Base-by-base conservation (phyloP, 371 early-diverging fungal genomes). In the Fennellomyces sp. region DNA sequence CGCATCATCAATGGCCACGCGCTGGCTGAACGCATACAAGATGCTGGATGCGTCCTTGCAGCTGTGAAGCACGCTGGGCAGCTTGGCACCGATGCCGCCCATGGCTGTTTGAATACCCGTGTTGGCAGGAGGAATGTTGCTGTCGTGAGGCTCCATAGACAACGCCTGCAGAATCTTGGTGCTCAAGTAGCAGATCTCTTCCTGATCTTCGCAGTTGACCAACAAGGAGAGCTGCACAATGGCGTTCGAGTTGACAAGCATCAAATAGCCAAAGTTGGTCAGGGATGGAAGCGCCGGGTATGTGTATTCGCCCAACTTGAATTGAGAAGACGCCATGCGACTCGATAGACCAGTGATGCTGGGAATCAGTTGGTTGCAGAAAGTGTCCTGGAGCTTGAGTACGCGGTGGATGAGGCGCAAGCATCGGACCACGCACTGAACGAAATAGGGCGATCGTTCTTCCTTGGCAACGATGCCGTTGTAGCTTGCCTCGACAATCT, bases 211-310 rank as follows among this genome's bases (percentile, higher is more conserved):
- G 39, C 67, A 59, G 61, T 83, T 87, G 42, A 96, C 74, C 15
- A 85, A 83, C 42, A 82, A 69, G 6, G 90, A 89, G 33, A 98
- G 82, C 31, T 88, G 78, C 7, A 90, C 77, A 31, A 96, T 81
- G 4, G 87, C 76, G 26, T 78, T 68, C 29, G 81, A 78, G 58
- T 87, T 83, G 58, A 85, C 88, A 1, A 92, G 74, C 31, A 97
- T 76, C 17, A 91, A 78, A 56, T 91, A 88, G 61, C 95, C 95
- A 47, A 97, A 76, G 2, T 89, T 79, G 1, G 86, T 86, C 61
- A 95, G 73, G 2, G 85, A 73, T 15, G 76, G 82, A 13, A 75
- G 52, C 0, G 70, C 66, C 10, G 68, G 58, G 50, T 72, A 73
- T 2, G 36, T 48, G 11, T 52, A 30, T 21, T 61, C 67, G 8